A percentile compares a stretch with the other conserved stretches of the same genome.
Evolutionary conservation across 2,329 filamentous ascomycete species (phyloP).

Genomic region (Ophiostoma triangulosporum): DNA sequence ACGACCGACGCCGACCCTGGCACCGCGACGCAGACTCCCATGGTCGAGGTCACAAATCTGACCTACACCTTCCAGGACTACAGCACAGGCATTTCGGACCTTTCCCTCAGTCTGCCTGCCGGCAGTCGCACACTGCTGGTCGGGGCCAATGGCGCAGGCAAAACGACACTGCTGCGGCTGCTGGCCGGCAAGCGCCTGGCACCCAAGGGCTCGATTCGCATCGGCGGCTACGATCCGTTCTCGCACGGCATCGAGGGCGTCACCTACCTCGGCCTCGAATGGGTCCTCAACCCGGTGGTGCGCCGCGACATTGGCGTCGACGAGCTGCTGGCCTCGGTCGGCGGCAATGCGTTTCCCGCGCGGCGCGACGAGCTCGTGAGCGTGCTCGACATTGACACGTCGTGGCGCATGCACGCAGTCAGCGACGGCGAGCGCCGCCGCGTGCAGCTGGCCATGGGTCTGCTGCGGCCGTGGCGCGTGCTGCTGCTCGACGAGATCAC

Average conservation of each 20-base stretch:
- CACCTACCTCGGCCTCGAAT: slow-evolving; percentile 93
- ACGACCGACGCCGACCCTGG: neutral
- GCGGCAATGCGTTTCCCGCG: slow-evolving; percentile 68
- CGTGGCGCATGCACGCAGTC: slow-evolving; percentile 93
- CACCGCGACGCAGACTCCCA: slow-evolving; percentile 27
- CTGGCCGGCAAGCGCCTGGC: slow-evolving; percentile 91
- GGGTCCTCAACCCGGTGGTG: slow-evolving; percentile 95
- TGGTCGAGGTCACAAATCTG: slow-evolving; percentile 61
- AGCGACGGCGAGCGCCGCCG: slow-evolving; percentile 82
- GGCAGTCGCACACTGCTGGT: slow-evolving; percentile 82
- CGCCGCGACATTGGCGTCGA: slow-evolving; percentile 86
- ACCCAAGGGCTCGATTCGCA: slow-evolving; percentile 57
- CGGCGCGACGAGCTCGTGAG: slow-evolving; percentile 75
- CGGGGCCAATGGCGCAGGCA: slow-evolving; percentile 92
- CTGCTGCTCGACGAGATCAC: slow-evolving; percentile 92
- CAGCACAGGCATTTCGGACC: slow-evolving; percentile 59
- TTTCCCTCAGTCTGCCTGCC: slow-evolving; percentile 64
- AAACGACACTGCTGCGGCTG: slow-evolving; percentile 89
- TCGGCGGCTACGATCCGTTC: slow-evolving; percentile 84
- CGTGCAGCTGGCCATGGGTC: slow-evolving; percentile 92
- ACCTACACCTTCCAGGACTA: slow-evolving; percentile 85
- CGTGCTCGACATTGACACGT: slow-evolving; percentile 82
- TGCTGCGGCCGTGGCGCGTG: slow-evolving; percentile 82
- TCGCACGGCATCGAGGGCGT: slow-evolving; percentile 81
- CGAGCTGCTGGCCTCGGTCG: slow-evolving; percentile 73